These are phyloP conservation scores for Diutina scorzettiae DNA, from an alignment of 1,139 yeast genomes.

Conservation along the genomic window DNA sequence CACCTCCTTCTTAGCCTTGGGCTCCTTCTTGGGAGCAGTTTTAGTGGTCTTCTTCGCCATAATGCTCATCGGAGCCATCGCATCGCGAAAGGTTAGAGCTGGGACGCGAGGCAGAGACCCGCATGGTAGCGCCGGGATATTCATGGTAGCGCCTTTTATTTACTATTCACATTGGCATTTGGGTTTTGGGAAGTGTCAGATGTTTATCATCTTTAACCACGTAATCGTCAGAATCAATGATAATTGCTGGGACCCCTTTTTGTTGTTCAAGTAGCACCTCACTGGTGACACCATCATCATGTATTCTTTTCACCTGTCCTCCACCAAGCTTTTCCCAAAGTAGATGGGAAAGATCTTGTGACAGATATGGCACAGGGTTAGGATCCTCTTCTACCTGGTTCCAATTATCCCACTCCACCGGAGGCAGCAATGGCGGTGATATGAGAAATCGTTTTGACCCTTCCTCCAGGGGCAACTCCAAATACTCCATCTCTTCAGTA, in stretches of 20 bases:
- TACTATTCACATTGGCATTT: constrained; percentile 13
- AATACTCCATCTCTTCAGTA: constrained; percentile 16
- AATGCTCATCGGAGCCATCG: background rate
- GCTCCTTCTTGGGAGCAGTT: constrained; percentile 11
- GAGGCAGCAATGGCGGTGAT: constrained; percentile 38
- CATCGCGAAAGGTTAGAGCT: background rate
- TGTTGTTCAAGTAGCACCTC: constrained; percentile 17
- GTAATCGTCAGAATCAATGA: constrained; percentile 18
- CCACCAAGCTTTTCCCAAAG: constrained; percentile 38
- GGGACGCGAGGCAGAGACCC: background rate
- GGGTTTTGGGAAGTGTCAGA: constrained; percentile 13
- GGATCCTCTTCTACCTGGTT: constrained; percentile 34
- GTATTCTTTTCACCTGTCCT: constrained; percentile 21
- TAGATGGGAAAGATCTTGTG: constrained; percentile 29
- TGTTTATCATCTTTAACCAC: constrained; percentile 8
- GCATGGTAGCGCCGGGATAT: background rate
- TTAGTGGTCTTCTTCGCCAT: constrained; percentile 11
- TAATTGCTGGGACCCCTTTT: constrained; percentile 23
- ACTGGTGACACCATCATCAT: constrained; percentile 10
- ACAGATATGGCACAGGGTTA: constrained; percentile 23
- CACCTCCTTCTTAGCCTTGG: constrained; percentile 11
- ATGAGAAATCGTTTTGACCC: constrained; percentile 30
- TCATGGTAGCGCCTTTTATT: background rate
- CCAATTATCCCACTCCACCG: constrained; percentile 37
- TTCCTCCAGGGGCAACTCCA: constrained; percentile 32